A percentile compares a stretch with the other conserved stretches of the same genome.
Conservation (phyloP, 1,284 basidiomycete genomes). For the Puccinia hordei region DNA sequence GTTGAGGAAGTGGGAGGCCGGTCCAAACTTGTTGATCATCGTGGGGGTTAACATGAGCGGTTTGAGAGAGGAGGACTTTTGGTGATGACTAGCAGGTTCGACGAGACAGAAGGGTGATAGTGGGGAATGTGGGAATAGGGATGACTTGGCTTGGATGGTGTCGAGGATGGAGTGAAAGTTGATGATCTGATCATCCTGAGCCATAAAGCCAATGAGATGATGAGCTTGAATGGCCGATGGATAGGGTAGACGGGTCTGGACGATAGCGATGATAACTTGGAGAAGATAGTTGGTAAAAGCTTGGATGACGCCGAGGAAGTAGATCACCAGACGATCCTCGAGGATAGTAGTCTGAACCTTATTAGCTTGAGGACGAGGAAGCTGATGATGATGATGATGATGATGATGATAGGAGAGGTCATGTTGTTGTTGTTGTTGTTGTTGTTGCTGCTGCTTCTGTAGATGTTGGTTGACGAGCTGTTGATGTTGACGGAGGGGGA, state of each 20-base stretch:
- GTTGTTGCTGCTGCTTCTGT: background rate
- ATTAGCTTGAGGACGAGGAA: background rate
- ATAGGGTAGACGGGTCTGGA: conserved; percentile 15
- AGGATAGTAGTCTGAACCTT: background rate
- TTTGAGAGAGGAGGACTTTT: conserved; percentile 8
- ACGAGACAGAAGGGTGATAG: background rate
- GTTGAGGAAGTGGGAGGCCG: conserved; percentile 17
- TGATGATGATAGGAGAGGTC: background rate
- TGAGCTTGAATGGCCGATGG: conserved; percentile 14
- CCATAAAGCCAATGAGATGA: conserved; percentile 5
- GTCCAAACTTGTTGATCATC: conserved; percentile 14
- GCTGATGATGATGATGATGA: background rate
- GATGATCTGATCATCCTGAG: conserved; percentile 22
- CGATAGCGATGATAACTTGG: conserved; percentile 11
- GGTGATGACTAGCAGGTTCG: background rate
- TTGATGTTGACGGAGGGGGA: conserved; percentile 12
- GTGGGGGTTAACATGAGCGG: conserved; percentile 2
- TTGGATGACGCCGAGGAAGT: conserved; percentile 12
- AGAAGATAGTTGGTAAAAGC: conserved; percentile 7
- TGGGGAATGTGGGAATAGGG: conserved; percentile 4
- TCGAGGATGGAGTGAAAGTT: background rate
- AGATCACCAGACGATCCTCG: conserved; percentile 5
- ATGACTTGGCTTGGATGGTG: background rate
- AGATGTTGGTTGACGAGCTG: background rate
- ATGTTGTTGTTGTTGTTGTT: background rate